These are phyloP conservation scores for Xylariaceae sp. DNA, from an alignment of 2,329 filamentous ascomycete species.

Conservation along the genomic window DNA sequence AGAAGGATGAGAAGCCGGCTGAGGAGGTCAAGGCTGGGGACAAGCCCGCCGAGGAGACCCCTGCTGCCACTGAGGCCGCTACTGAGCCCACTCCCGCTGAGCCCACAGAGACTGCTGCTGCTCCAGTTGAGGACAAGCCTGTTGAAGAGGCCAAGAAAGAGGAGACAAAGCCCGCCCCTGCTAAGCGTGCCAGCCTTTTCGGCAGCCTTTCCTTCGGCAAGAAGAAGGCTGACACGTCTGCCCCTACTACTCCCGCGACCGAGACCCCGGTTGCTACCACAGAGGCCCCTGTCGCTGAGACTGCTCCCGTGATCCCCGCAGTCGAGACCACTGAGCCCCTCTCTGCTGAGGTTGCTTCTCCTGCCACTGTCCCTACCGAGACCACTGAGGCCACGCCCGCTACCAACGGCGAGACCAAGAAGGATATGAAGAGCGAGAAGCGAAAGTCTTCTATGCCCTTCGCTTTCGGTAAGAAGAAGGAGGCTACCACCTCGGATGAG, in stretches of 20 bases:
- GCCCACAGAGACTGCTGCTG: conserved; percentile 28
- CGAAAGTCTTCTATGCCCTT: conserved; percentile 75
- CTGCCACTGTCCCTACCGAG: conserved; percentile 44
- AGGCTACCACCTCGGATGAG: conserved; percentile 50
- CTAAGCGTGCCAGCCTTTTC: conserved; percentile 56
- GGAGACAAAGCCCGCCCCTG: conserved; percentile 44
- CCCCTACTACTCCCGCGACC: conserved; percentile 37
- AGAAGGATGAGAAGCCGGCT: conserved; percentile 27
- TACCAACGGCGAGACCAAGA: conserved; percentile 52
- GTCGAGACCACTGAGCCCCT: conserved; percentile 55
- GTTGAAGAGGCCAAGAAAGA: conserved; percentile 32
- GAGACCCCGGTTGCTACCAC: conserved; percentile 31
- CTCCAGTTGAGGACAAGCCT: conserved; percentile 26
- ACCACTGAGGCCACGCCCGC: conserved; percentile 41
- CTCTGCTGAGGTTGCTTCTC: conserved; percentile 48
- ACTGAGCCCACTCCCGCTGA: conserved; percentile 26
- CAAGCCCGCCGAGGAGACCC: conserved; percentile 35
- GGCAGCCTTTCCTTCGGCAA: conserved; percentile 53
- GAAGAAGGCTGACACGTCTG: conserved; percentile 49
- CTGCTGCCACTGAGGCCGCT: conserved; percentile 26
- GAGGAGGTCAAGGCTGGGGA: conserved; percentile 37
- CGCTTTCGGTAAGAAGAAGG: conserved; percentile 75
- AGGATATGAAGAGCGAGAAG: conserved; percentile 69
- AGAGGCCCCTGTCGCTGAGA: conserved; percentile 39
- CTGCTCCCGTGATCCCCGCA: conserved; percentile 55